phyloP scores from a whole-genome alignment of 2,329 filamentous ascomycete species.

The Hypoxylon sp. region DNA sequence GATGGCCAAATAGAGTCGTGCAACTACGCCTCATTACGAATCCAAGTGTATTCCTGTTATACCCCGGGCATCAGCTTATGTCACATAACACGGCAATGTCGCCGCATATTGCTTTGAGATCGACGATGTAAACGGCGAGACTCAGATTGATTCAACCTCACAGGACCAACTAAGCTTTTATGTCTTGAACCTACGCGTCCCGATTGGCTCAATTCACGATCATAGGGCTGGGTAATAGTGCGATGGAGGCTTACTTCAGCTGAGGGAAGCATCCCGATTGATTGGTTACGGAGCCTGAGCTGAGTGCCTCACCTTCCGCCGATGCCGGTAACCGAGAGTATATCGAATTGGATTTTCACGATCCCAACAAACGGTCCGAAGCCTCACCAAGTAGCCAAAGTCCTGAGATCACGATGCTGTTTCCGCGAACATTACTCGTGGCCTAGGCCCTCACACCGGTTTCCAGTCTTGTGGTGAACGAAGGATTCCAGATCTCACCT shows the following conservation, averaged over 20 bases:
- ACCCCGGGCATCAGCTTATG: constrained; percentile 35
- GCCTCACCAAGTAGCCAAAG: background rate
- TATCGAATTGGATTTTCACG: constrained; percentile 12
- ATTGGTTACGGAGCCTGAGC: constrained; percentile 22
- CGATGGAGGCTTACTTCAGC: constrained; percentile 13
- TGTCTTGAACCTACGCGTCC: background rate
- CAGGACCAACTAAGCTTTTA: constrained; percentile 12
- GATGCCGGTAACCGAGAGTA: constrained; percentile 9
- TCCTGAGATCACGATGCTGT: background rate
- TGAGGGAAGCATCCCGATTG: constrained; percentile 13
- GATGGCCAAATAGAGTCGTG: constrained; percentile 17
- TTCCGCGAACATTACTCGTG: background rate
- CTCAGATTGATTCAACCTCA: constrained; percentile 4
- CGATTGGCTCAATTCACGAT: constrained; percentile 3
- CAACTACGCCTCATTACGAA: constrained; percentile 12
- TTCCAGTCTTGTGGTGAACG: background rate
- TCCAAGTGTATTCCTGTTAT: constrained; percentile 25
- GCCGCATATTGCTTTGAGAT: constrained; percentile 16
- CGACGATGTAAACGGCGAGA: background rate
- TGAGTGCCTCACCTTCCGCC: constrained; percentile 27
- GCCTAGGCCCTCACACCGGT: background rate
- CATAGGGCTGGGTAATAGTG: constrained; percentile 32
- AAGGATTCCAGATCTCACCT: constrained; percentile 30
- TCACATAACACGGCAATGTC: constrained; percentile 19
- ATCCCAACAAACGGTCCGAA: background rate